These are phyloP conservation scores for Ceratorhiza oryzae-sativae DNA, from an alignment of 1,284 basidiomycete species.

Conservation along the genomic window DNA sequence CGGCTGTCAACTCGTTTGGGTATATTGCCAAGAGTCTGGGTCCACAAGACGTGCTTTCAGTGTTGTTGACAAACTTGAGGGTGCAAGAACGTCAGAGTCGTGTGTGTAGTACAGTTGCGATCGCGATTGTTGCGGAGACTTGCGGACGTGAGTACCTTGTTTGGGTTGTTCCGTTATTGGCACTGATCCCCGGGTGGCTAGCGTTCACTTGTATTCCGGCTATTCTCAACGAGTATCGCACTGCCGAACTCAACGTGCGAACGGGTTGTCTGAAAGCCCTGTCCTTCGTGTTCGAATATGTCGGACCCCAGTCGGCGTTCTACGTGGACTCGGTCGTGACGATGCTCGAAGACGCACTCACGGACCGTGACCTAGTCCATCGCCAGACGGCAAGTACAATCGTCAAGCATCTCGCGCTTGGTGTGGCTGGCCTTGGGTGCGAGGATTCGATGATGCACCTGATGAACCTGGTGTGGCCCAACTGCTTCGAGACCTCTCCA, in stretches of 20 bases:
- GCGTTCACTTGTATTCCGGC: conserved; percentile 99
- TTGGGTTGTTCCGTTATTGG: conserved; percentile 16
- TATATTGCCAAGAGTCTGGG: conserved; percentile 99
- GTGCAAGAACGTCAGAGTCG: conserved; percentile 99
- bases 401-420: conserved; percentile 97
- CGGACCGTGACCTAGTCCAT: conserved; percentile 97
- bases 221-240: conserved; percentile 98
- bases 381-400: conserved; percentile 99
- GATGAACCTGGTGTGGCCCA: conserved; percentile 99
- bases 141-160: conserved; percentile 76
- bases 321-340: conserved; percentile 97
- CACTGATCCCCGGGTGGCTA: conserved; percentile 49
- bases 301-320: conserved; percentile 99
- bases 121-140: conserved; percentile 96
- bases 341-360: conserved; percentile 97
- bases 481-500: conserved; percentile 97
- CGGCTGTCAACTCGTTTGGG: conserved; percentile 98
- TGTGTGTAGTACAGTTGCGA: conserved; percentile 98
- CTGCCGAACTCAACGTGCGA: conserved; percentile 96
- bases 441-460: conserved; percentile 98
- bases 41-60: conserved; percentile 97
- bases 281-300: conserved; percentile 99
- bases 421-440: conserved; percentile 95
- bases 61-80: conserved; percentile 94
- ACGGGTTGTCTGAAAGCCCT: conserved; percentile 99